Evolutionary conservation across 1,284 basidiomycete genomes (phyloP).

Genomic region (Wolfiporia cocos): DNA sequence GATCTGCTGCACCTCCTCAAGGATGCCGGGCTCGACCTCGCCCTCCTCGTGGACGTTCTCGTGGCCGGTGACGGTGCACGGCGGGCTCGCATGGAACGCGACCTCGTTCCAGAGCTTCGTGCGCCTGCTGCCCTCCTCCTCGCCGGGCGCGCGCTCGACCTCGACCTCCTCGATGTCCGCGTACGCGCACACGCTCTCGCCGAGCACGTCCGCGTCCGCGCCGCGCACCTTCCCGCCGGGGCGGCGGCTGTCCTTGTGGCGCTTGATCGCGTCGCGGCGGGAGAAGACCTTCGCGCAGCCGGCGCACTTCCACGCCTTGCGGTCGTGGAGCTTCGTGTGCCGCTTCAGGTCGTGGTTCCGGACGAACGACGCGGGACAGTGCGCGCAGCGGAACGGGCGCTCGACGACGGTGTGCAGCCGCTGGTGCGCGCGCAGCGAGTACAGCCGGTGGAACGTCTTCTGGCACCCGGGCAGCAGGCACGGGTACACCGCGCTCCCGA

Average conservation of each 20-base stretch:
- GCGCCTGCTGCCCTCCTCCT: constrained; percentile 44
- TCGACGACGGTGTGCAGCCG: constrained; percentile 49
- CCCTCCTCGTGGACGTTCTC: no score
- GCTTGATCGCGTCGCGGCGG: constrained; percentile 67
- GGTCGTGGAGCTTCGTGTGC: constrained; percentile 61
- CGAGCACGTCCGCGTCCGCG: constrained; percentile 35
- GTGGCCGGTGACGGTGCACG: no score
- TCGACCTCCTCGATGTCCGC: constrained; percentile 57
- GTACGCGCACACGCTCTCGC: constrained; percentile 36
- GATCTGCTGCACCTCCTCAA: constrained; percentile 44
- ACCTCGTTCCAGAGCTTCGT: constrained; percentile 59
- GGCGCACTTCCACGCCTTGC: constrained; percentile 61
- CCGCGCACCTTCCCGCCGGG: constrained; percentile 27
- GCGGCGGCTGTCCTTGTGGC: constrained; percentile 58
- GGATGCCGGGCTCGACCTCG: constrained; percentile 45
- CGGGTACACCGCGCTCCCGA: constrained; percentile 70
- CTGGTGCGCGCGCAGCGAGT: constrained; percentile 62
- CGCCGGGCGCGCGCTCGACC: constrained; percentile 47
- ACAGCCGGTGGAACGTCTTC: constrained; percentile 62
- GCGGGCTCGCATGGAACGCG: constrained; percentile 14
- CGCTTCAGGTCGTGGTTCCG: constrained; percentile 74
- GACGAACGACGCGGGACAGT: constrained; percentile 66
- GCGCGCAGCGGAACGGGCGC: constrained; percentile 54
- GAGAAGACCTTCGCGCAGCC: constrained; percentile 71
- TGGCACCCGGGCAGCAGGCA: constrained; percentile 55